Percentiles rank a stretch among this genome's conserved stretches.
phyloP scores from a whole-genome alignment of 1,284 basidiomycete genomes.

The Grifola frondosa region DNA sequence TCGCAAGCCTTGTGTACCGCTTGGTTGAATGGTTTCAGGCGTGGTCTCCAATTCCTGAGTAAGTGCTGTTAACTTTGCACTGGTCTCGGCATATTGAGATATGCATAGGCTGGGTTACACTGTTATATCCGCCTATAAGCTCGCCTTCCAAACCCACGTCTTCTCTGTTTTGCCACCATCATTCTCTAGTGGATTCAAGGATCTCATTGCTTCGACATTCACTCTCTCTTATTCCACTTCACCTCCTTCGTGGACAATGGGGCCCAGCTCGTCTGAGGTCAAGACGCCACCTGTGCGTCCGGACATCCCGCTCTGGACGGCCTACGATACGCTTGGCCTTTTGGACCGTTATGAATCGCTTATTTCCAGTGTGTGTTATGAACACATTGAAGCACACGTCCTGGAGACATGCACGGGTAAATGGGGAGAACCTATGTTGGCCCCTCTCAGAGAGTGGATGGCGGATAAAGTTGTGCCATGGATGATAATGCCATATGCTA shows the following conservation, averaged over 20 bases:
- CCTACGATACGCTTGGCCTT: slow-evolving; percentile 74
- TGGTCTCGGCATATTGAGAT: slow-evolving; percentile 6
- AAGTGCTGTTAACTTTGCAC: slow-evolving; percentile 21
- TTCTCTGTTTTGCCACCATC: slow-evolving; percentile 65
- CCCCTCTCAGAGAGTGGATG: slow-evolving; percentile 71
- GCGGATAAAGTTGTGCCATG: slow-evolving; percentile 76
- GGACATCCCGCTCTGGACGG: slow-evolving; percentile 49
- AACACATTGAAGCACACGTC: slow-evolving; percentile 78
- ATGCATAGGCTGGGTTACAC: slow-evolving; percentile 55
- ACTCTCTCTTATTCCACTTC: slow-evolving; percentile 27
- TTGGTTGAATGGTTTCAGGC: slow-evolving; percentile 65
- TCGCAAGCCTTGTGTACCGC: slow-evolving; percentile 53
- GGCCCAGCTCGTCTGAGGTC: slow-evolving; percentile 8
- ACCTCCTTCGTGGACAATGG: slow-evolving; percentile 24
- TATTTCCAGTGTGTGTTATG: slow-evolving; percentile 80
- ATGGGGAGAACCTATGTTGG: slow-evolving; percentile 71
- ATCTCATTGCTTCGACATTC: slow-evolving; percentile 60
- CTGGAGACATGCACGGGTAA: slow-evolving; percentile 61
- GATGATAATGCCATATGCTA: slow-evolving; percentile 79
- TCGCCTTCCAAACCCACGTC: slow-evolving; percentile 68
- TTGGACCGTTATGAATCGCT: slow-evolving; percentile 84
- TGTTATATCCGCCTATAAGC: slow-evolving; percentile 57
- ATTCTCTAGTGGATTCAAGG: slow-evolving; percentile 65
- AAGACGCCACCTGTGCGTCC: slow-evolving; percentile 26
- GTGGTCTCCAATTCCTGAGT: slow-evolving; percentile 64